Conservation (phyloP, 768 basidiomycete genomes). For the Tubosaeta sp. region DNA sequence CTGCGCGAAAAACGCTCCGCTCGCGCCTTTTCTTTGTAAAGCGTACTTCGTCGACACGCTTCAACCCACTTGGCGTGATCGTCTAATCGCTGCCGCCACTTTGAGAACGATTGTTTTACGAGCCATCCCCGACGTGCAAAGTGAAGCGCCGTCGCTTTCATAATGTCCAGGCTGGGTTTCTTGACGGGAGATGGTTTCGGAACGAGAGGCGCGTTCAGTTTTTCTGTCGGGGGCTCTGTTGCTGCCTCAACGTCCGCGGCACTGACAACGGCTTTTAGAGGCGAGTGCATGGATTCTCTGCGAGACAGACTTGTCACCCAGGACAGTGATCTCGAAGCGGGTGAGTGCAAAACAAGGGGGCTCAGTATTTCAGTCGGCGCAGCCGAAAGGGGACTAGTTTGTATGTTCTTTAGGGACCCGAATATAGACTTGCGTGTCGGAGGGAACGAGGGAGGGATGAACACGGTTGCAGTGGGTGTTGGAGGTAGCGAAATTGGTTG, state of each 20-base stretch:
- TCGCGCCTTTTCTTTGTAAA: constrained; percentile 52
- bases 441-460: constrained; percentile 13
- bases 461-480: constrained; percentile 25
- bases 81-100: constrained; percentile 44
- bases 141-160: constrained; percentile 38
- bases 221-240: constrained; percentile 3
- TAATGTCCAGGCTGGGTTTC: constrained; percentile 20
- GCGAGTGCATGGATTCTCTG: constrained; percentile 23
- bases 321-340: constrained; percentile 13
- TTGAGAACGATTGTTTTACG: constrained; percentile 40
- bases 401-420: constrained; percentile 21
- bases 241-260: constrained; percentile 10
- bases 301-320: constrained; percentile 18
- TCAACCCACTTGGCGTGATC: constrained; percentile 55
- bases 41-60: constrained; percentile 56
- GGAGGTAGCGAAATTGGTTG: constrained; percentile 32
- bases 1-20: constrained; percentile 31
- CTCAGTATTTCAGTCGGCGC: constrained; percentile 28
- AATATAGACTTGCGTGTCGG: constrained; percentile 17
- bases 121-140: constrained; percentile 40
- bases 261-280: constrained; percentile 16
- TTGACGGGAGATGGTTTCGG: neutral
- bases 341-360: constrained; percentile 28
- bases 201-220: constrained; percentile 1
- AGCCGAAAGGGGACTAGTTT: constrained; percentile 20